phyloP scores from a whole-genome alignment of 2,329 filamentous ascomycete species.

The Aaosphaeria arxii region DNA sequence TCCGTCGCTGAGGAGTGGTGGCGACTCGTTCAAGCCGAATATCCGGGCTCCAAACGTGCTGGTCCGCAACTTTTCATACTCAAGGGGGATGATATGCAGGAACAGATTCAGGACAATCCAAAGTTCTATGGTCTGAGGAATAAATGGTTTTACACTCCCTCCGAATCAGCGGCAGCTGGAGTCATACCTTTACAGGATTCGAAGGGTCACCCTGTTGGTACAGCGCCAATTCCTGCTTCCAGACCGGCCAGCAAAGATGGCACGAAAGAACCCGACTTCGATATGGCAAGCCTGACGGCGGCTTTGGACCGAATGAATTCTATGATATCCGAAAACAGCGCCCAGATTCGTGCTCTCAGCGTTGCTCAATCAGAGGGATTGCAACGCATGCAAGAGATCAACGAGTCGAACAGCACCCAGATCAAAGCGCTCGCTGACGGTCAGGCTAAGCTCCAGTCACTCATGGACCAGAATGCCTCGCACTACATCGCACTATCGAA shows the following conservation, averaged over 20 bases:
- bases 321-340: slow-evolving; percentile 27
- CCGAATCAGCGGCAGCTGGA: slow-evolving; percentile 14
- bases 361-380: slow-evolving; percentile 33
- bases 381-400: slow-evolving; percentile 36
- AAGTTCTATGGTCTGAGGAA: slow-evolving; percentile 26
- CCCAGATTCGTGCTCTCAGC: slow-evolving; percentile 30
- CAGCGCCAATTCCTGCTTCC: background rate
- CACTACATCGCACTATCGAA: slow-evolving; percentile 36
- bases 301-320: slow-evolving; percentile 23
- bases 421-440: slow-evolving; percentile 31
- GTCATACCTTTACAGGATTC: slow-evolving; percentile 30
- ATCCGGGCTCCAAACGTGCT: slow-evolving; percentile 25
- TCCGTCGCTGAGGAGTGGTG: slow-evolving; percentile 31
- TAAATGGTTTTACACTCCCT: slow-evolving; percentile 32
- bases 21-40: slow-evolving; percentile 28
- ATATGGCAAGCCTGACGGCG: slow-evolving; percentile 17
- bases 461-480: slow-evolving; percentile 31
- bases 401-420: slow-evolving; percentile 31
- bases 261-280: background rate
- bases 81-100: slow-evolving; percentile 28
- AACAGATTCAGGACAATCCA: slow-evolving; percentile 28
- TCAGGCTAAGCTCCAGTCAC: slow-evolving; percentile 25
- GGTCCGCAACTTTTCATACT: slow-evolving; percentile 34
- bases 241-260: background rate
- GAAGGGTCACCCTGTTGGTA: slow-evolving; percentile 16